phyloP scores from a whole-genome alignment of 176 grass and related monocot genomes.

The Alloteropsis semialata region DNA sequence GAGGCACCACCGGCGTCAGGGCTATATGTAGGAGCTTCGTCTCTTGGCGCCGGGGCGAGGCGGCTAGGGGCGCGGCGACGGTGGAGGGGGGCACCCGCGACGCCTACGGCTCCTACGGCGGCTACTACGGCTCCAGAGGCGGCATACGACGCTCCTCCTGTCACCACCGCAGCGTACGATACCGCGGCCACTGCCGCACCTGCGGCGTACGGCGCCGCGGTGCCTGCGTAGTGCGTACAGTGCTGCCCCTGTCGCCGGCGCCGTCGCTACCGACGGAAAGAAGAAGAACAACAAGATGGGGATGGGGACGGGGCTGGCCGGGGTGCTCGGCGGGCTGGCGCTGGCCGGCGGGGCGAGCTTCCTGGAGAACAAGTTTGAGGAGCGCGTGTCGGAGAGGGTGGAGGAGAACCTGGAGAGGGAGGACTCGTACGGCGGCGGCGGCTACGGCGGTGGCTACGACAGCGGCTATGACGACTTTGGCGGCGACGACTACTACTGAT shows the following conservation, averaged over 20 bases:
- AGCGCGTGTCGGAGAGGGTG: slow-evolving; percentile 50
- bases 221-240: not conserved
- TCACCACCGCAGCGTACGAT: not conserved
- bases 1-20: no score
- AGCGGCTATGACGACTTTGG: slow-evolving; percentile 24
- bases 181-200: not conserved
- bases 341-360: slow-evolving; percentile 63
- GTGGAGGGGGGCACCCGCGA: not conserved
- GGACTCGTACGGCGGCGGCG: slow-evolving; percentile 18
- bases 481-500: slow-evolving; percentile 14
- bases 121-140: not conserved
- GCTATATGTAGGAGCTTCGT: no score
- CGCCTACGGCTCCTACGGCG: not conserved
- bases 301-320: slow-evolving; percentile 64
- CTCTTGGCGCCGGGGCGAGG: no score
- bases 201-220: not conserved
- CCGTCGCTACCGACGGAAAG: not conserved
- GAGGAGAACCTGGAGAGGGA: slow-evolving; percentile 49
- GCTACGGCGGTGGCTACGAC: slow-evolving; percentile 27
- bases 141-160: not conserved
- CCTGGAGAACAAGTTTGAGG: slow-evolving; percentile 73
- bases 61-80: no score
- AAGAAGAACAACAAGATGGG: slow-evolving; percentile 58
- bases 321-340: slow-evolving; percentile 65
- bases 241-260: not conserved